These are phyloP conservation scores for Aspergillus sp. DNA, from an alignment of 2,329 filamentous ascomycete species.

Conservation along the genomic window DNA sequence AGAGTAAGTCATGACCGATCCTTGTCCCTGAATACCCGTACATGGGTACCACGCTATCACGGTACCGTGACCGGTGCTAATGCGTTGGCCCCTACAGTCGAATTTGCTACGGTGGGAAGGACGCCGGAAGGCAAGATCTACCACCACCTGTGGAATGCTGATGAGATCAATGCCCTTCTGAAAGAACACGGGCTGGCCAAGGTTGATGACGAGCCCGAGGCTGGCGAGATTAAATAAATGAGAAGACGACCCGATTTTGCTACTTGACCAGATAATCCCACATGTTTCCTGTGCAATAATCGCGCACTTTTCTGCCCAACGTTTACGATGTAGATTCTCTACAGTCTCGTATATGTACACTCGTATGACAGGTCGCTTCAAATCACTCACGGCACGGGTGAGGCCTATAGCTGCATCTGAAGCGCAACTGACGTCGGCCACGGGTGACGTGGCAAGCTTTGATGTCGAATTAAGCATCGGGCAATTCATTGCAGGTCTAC, in stretches of 20 bases:
- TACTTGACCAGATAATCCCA: slow-evolving; percentile 34
- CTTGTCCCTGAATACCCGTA: neutral
- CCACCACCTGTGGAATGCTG: slow-evolving; percentile 94
- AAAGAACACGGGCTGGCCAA: slow-evolving; percentile 96
- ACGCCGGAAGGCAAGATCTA: slow-evolving; percentile 96
- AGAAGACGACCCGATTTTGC: slow-evolving; percentile 26
- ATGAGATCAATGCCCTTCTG: slow-evolving; percentile 90
- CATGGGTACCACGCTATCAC: neutral
- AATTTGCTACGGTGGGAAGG: slow-evolving; percentile 96
- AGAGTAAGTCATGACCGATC: slow-evolving; percentile 68
- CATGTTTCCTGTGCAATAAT: slow-evolving; percentile 16
- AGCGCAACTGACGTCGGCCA: slow-evolving; percentile 30
- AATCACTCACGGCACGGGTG: slow-evolving; percentile 8
- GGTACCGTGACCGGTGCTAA: slow-evolving; percentile 16
- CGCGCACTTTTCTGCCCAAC: neutral
- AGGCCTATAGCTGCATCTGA: slow-evolving; percentile 20
- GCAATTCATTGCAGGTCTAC: slow-evolving; percentile 26
- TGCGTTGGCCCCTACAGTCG: slow-evolving; percentile 61
- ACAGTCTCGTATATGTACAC: slow-evolving; percentile 6
- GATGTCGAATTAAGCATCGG: slow-evolving; percentile 23
- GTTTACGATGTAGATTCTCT: slow-evolving; percentile 16
- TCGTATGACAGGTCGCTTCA: neutral
- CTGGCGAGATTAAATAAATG: slow-evolving; percentile 47
- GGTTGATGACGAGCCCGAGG: slow-evolving; percentile 69
- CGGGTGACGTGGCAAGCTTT: slow-evolving; percentile 38